A percentile compares a stretch with the other conserved stretches of the same genome.
Conservation (phyloP, 1,139 yeast species). For the Protomyces gravidus region DNA sequence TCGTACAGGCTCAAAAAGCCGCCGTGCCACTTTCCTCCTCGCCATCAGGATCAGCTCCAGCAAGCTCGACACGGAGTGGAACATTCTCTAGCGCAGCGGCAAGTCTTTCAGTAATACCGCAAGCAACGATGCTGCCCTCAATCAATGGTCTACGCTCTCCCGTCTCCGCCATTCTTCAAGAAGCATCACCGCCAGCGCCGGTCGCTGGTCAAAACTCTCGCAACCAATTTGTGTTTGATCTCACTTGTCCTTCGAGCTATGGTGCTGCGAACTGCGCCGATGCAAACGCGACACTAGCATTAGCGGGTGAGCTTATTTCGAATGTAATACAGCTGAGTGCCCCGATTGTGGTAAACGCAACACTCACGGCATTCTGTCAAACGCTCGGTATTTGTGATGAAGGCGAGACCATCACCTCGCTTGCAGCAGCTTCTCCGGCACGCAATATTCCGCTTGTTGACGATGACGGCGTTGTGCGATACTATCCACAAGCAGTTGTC, state of each 20-base stretch:
- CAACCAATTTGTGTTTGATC: constrained; percentile 10
- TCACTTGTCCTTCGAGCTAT: constrained; percentile 3
- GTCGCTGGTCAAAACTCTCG: not conserved
- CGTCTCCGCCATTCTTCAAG: constrained; percentile 6
- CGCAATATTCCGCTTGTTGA: constrained; percentile 23
- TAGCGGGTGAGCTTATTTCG: constrained; percentile 18
- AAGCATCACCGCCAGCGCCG: constrained; percentile 6
- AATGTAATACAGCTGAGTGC: constrained; percentile 4
- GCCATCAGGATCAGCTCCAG: not conserved
- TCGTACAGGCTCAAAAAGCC: not conserved
- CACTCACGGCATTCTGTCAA: constrained; percentile 11
- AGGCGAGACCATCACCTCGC: constrained; percentile 7
- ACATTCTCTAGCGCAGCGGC: not conserved
- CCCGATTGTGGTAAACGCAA: constrained; percentile 12
- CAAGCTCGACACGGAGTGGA: not conserved
- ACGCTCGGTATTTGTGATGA: not conserved
- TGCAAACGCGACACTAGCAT: not conserved
- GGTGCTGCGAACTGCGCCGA: constrained; percentile 1
- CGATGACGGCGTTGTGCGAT: constrained; percentile 20
- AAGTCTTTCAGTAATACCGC: not conserved
- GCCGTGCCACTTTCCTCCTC: not conserved
- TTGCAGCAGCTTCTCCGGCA: constrained; percentile 29
- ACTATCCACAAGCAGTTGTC: constrained; percentile 29
- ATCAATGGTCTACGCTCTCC: constrained; percentile 14
- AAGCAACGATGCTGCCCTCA: not conserved